phyloP scores from a whole-genome alignment of 768 basidiomycete genomes.

The Auricularia sp. region DNA sequence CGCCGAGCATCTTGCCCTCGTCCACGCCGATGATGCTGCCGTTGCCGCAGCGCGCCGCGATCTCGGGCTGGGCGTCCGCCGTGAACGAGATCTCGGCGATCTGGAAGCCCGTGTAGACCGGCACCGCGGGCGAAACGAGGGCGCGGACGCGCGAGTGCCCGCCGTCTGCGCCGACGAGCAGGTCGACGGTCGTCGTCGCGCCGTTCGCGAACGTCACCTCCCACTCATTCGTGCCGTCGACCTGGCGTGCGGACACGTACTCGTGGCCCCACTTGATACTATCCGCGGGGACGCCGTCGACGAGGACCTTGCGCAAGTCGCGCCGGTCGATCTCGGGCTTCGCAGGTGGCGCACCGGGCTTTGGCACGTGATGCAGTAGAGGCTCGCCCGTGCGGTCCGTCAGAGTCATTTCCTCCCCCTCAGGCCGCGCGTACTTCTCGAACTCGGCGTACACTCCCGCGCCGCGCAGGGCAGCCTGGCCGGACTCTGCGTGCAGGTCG shows the following conservation, averaged over 20 bases:
- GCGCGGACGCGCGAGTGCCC: slow-evolving; percentile 30
- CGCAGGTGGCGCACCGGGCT: neutral
- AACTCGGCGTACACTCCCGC: slow-evolving; percentile 18
- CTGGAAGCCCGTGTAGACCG: slow-evolving; percentile 25
- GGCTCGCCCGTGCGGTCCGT: slow-evolving; percentile 7
- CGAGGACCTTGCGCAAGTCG: slow-evolving; percentile 9
- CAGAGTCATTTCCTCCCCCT: slow-evolving; percentile 16
- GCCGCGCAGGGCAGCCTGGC: slow-evolving; percentile 14
- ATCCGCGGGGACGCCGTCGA: slow-evolving; percentile 8
- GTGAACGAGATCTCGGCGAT: slow-evolving; percentile 15
- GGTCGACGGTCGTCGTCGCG: slow-evolving; percentile 6
- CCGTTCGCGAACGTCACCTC: neutral
- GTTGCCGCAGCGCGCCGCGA: slow-evolving; percentile 17
- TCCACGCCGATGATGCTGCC: slow-evolving; percentile 21
- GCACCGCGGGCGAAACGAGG: slow-evolving; percentile 21
- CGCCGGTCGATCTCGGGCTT: neutral
- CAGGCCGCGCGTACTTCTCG: slow-evolving; percentile 10
- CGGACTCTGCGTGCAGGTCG: slow-evolving; percentile 20
- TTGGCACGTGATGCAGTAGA: neutral
- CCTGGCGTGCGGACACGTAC: neutral
- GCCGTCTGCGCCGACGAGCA: slow-evolving; percentile 31
- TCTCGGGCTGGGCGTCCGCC: slow-evolving; percentile 14
- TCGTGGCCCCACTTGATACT: slow-evolving; percentile 7
- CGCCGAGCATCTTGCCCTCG: slow-evolving; percentile 19
- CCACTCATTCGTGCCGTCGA: neutral